Conservation (phyloP, 176 grass and related monocot species). For the Phragmites australis region DNA sequence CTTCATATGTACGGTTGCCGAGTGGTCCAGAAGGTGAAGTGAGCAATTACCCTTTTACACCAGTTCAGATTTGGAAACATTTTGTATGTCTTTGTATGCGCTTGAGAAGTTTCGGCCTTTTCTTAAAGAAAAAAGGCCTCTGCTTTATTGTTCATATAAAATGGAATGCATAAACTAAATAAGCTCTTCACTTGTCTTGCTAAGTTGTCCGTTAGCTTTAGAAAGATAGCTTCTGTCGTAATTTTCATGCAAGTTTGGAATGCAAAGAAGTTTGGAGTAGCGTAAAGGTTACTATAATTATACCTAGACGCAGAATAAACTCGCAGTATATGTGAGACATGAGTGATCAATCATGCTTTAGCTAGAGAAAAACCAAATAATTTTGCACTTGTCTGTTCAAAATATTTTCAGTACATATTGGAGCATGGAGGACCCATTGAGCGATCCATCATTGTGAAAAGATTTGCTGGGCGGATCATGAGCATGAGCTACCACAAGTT, state of each 20-base stretch:
- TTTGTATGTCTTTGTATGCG: not conserved
- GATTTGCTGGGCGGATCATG: slow-evolving; percentile 42
- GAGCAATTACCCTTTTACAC: not conserved
- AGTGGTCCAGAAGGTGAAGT: slow-evolving; percentile 62
- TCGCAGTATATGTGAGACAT: no score
- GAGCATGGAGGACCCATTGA: slow-evolving; percentile 43
- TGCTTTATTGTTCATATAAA: not conserved
- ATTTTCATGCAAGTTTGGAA: not conserved
- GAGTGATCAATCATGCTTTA: not conserved
- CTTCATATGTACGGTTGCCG: slow-evolving; percentile 44
- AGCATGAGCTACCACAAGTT: slow-evolving; percentile 54
- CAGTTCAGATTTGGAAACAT: no score
- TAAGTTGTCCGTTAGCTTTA: not conserved
- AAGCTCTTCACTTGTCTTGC: not conserved
- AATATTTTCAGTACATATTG: slow-evolving; percentile 29
- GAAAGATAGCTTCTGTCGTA: not conserved
- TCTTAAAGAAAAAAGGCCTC: not conserved
- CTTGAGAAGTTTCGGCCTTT: not conserved
- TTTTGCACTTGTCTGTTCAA: not conserved
- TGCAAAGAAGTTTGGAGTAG: no score
- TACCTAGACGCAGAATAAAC: no score
- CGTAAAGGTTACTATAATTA: no score
- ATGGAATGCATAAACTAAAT: not conserved
- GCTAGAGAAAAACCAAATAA: not conserved
- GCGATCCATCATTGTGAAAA: slow-evolving; percentile 35